Conservation (phyloP, 768 basidiomycete genomes). For the Psilocybe sp. region DNA sequence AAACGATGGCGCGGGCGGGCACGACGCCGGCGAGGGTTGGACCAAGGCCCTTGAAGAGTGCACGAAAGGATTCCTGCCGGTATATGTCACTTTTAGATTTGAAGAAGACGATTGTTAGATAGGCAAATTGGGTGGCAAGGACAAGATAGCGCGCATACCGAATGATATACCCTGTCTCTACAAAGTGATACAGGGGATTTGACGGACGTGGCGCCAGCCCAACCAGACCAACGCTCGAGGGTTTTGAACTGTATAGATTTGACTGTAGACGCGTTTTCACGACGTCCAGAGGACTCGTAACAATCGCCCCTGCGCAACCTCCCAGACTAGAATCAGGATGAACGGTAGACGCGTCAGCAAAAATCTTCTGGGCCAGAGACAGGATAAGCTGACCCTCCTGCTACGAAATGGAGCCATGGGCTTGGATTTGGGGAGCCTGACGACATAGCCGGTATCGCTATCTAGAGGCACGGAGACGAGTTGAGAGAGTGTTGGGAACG, state of each 20-base stretch:
- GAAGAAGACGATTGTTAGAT: too few relatives aligned
- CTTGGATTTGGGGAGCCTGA: slow-evolving; percentile 38
- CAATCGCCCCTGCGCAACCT: slow-evolving; percentile 95
- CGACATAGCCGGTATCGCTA: slow-evolving; percentile 9
- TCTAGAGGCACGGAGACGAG: neutral
- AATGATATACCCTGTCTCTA: slow-evolving; percentile 89
- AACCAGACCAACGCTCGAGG: slow-evolving; percentile 34
- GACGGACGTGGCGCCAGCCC: slow-evolving; percentile 37
- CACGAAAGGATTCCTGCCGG: slow-evolving; percentile 80
- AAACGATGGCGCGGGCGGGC: slow-evolving; percentile 95
- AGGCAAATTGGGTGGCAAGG: neutral
- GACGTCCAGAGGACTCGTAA: slow-evolving; percentile 97
- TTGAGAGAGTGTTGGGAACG: too few relatives aligned
- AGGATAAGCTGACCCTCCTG: slow-evolving; percentile 68
- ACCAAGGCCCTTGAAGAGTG: slow-evolving; percentile 92
- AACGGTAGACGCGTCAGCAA: slow-evolving; percentile 6
- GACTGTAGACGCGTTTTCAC: slow-evolving; percentile 98
- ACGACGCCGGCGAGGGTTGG: slow-evolving; percentile 94
- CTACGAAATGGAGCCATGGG: slow-evolving; percentile 83
- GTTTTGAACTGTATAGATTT: slow-evolving; percentile 60
- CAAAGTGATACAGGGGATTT: slow-evolving; percentile 86
- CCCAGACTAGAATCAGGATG: slow-evolving; percentile 60
- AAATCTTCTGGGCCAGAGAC: neutral
- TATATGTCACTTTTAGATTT: slow-evolving; percentile 68
- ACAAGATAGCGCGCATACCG: slow-evolving; percentile 46